Evolutionary conservation across 306 rosid species (phyloP), one percentile per base, ranked within the genome.

Genomic region (Prunus fruticosa): DNA sequence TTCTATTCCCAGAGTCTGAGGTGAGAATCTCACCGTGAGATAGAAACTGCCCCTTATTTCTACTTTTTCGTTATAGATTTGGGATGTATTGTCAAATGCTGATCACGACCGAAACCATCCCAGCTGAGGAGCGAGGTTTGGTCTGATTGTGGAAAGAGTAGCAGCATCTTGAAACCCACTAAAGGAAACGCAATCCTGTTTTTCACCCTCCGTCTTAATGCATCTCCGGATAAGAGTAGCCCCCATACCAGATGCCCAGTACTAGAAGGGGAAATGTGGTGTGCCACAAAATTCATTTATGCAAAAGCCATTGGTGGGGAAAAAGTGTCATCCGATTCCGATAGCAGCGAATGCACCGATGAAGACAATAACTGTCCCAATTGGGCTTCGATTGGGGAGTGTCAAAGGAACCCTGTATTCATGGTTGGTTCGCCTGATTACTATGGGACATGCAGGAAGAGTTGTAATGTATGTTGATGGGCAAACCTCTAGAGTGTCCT

Each of bases 401-500:
- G 98, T 78, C 79, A 87, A 80, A 49, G 84, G 70, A 93, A 93
- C 57, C 91, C 96, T 1, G 93, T 91, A 3, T 93, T 80, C 89
- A 93, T 93, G 98, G 66, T 91, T 52, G 98, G 98, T 57, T 88
- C 98, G 52, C 88, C 88, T 23, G 98, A 93, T 88, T 93, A 93
- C 78, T 89, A 84, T 71, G 98, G 98, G 27, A 93, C 96, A 3
- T 93, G 98, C 85, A 79, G 98, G 88, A 90, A 82, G 79, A 93
- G 97, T 75, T 93, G 97, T 77, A 78, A 81, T 53, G 94, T 78
- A 11, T 93, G 98, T 78, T 88, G 90, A 89, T 74, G 51, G 20
- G 22, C 61, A 46, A 43, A 38, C 27, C 54, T 45, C 46, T 30
- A 56, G 19, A n/a, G 46, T 69, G 20, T 61, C 65, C 62, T 65